Base-by-base conservation (phyloP, 306 rosid genomes). In the Sesbania bispinosa region DNA sequence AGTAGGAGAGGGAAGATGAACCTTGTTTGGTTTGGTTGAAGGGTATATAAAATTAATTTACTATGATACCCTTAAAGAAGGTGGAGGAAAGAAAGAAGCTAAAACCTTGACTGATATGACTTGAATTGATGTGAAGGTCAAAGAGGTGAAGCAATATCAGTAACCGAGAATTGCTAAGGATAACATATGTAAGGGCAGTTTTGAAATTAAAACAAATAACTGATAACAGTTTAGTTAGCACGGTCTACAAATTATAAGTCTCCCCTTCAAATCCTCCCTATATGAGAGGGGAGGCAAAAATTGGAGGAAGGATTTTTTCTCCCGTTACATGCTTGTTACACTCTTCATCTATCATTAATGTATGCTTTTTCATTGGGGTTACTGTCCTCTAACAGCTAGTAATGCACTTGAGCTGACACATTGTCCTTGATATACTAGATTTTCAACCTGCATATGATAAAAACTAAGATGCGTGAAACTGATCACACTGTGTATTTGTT, bases 391-490 rank as follows among this genome's bases (percentile, higher is more conserved):
- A 15, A 7, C 3, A 23, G 18, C 62, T 58, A 15, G 70, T 35
- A 24, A 27, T 4, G 27, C 21, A 15, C 53, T 35, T 4, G n/a
- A 32, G 73, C 35, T 53, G 11, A 38, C 46, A 74, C 27, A 46
- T 10, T 23, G 13, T 43, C 52, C 63, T 33, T 71, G 38, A 55
- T 32, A 1, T 45, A 7, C 58, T 7, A 48, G 29, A 27, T 41
- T 26, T 51, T 3, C 65, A 38, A 1, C 42, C 14, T 64, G 15
- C 16, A 5, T 21, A 9, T 50, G 36, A 21, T 3, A 39, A 38
- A 43, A 15, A 39, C n/a, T 47, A 32, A 46, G 73, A 71, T 27
- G 13, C 7, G 10, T 50, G 36, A 65, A 47, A 60, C 77, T 81
- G 30, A 73, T 53, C 32, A 39, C 47, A 45, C 11, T 39, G 3